Conservation (phyloP, 2,329 filamentous ascomycete genomes). For the Elsinoe australis region DNA sequence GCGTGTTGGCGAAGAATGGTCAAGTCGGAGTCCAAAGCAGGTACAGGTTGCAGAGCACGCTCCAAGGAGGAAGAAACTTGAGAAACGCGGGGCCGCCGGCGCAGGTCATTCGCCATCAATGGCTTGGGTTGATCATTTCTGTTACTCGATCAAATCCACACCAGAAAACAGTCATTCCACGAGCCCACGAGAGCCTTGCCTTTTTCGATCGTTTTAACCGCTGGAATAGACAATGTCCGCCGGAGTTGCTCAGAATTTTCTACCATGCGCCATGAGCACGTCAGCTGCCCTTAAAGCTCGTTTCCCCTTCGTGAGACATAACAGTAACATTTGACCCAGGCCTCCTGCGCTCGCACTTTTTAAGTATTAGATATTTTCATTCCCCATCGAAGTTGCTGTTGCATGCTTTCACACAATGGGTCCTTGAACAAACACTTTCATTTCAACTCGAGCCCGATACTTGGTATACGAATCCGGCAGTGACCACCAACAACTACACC, state of each 20-base stretch:
- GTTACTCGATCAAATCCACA: slow-evolving; percentile 9
- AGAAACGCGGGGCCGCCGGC: slow-evolving; percentile 3
- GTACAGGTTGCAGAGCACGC: too few relatives aligned
- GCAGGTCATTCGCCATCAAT: not conserved
- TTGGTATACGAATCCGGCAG: not conserved
- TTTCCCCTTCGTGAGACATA: not conserved
- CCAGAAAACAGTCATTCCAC: not conserved
- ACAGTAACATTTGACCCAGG: not conserved
- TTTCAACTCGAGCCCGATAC: not conserved
- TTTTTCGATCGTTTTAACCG: not conserved
- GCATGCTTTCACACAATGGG: not conserved
- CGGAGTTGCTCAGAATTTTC: slow-evolving; percentile 10
- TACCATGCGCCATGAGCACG: not conserved
- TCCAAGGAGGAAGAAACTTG: too few relatives aligned
- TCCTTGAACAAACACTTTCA: not conserved
- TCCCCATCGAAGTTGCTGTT: too few relatives aligned
- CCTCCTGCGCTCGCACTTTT: not conserved
- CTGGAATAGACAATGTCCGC: not conserved
- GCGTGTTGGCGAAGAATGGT: slow-evolving; percentile 4
- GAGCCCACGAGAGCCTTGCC: slow-evolving; percentile 7
- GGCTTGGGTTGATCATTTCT: not conserved
- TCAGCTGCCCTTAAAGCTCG: not conserved
- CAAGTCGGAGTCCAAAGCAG: not conserved
- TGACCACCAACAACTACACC: not conserved
- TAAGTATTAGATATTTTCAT: too few relatives aligned